A percentile compares a stretch with the other conserved stretches of the same genome.
Conservation (phyloP, 768 basidiomycete species). For the Mycena polygramma region DNA sequence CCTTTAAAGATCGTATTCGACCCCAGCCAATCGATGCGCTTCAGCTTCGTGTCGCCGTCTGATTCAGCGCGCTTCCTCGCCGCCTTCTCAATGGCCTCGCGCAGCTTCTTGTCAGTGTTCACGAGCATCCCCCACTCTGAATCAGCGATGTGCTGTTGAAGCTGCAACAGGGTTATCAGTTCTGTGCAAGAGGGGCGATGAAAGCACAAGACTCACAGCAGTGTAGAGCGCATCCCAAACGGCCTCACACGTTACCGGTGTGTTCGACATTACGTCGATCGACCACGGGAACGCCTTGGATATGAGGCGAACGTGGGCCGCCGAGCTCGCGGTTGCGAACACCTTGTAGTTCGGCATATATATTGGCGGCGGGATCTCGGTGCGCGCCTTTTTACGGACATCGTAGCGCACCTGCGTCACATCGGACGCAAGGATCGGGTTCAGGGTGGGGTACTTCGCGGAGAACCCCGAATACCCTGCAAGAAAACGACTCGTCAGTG, state of each 20-base stretch:
- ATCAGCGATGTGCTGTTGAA: constrained; percentile 70
- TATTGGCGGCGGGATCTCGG: constrained; percentile 57
- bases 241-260: constrained; percentile 61
- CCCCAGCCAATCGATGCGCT: constrained; percentile 76
- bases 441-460: constrained; percentile 61
- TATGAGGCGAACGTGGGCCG: constrained; percentile 64
- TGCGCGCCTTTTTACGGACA: constrained; percentile 56
- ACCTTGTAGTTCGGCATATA: constrained; percentile 54
- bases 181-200: neutral
- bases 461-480: constrained; percentile 41
- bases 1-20: constrained; percentile 71
- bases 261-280: constrained; percentile 62
- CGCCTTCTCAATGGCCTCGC: constrained; percentile 62
- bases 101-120: constrained; percentile 53
- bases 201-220: constrained; percentile 31
- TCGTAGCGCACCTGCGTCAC: constrained; percentile 65
- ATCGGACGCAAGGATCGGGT: constrained; percentile 67
- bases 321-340: constrained; percentile 53
- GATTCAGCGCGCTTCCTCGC: constrained; percentile 61
- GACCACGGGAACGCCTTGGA: constrained; percentile 77
- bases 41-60: constrained; percentile 54
- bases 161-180: constrained; percentile 25
- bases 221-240: constrained; percentile 68
- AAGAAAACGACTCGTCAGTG: constrained; percentile 8
- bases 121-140: constrained; percentile 77